These are phyloP conservation scores for Pterocarpus santalinus DNA, from an alignment of 306 rosid genomes.

Conservation along the genomic window DNA sequence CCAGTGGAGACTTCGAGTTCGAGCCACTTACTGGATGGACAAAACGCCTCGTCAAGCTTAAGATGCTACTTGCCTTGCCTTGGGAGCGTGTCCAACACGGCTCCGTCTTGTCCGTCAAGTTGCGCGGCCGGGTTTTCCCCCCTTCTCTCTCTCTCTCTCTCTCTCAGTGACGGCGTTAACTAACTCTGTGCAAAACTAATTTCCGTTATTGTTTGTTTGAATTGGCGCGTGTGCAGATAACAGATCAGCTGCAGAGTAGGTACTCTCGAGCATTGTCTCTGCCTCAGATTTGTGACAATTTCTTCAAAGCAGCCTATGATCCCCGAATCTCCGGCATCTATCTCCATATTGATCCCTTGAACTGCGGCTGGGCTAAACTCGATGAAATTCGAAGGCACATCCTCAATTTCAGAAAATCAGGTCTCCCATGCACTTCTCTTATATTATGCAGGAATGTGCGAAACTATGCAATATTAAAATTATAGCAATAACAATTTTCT, in stretches of 20 bases:
- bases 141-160: neutral
- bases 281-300: constrained; percentile 89
- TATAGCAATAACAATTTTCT: neutral
- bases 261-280: constrained; percentile 78
- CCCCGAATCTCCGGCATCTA: constrained; percentile 87
- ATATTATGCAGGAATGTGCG: neutral
- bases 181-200: neutral
- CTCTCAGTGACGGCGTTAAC: neutral
- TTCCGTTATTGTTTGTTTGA: neutral
- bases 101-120: constrained; percentile 74
- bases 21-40: constrained; percentile 66
- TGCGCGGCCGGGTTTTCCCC: constrained; percentile 85
- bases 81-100: constrained; percentile 88
- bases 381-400: constrained; percentile 95
- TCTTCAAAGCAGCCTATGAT: constrained; percentile 89
- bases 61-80: constrained; percentile 78
- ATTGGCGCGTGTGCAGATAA: constrained; percentile 56
- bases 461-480: neutral
- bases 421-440: constrained; percentile 27
- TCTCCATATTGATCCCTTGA: constrained; percentile 78
- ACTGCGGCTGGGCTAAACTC: constrained; percentile 97
- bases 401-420: constrained; percentile 86
- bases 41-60: constrained; percentile 71
- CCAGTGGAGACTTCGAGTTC: constrained; percentile 76
- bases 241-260: constrained; percentile 84